These are phyloP conservation scores for Penicillium steckii DNA, from an alignment of 495 filamentous ascomycete species.

Conservation along the genomic window DNA sequence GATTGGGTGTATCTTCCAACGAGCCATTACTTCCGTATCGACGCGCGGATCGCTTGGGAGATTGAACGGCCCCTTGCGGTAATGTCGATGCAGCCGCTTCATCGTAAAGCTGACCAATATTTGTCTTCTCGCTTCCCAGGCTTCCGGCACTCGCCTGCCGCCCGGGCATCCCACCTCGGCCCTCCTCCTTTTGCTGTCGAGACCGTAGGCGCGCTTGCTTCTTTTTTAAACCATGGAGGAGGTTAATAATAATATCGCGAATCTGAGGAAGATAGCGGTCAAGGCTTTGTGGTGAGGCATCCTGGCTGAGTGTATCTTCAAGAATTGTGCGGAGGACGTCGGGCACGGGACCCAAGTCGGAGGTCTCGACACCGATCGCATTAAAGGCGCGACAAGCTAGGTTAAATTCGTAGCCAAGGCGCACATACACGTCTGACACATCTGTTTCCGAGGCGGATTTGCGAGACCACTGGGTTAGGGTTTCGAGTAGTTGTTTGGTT, in stretches of 20 bases:
- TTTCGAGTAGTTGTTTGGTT: slow-evolving; percentile 96
- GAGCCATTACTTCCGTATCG: slow-evolving; percentile 52
- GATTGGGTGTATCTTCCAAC: slow-evolving; percentile 43
- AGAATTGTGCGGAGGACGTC: slow-evolving; percentile 86
- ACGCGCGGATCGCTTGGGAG: slow-evolving; percentile 41
- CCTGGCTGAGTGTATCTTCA: slow-evolving; percentile 93
- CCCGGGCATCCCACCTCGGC: slow-evolving; percentile 37
- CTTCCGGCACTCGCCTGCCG: slow-evolving; percentile 70
- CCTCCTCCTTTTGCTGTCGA: slow-evolving; percentile 68
- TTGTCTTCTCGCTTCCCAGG: slow-evolving; percentile 55
- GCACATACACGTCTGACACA: slow-evolving; percentile 96
- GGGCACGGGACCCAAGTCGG: slow-evolving; percentile 91
- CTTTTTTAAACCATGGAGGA: slow-evolving; percentile 91
- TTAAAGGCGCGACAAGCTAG: slow-evolving; percentile 95
- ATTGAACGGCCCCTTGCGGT: slow-evolving; percentile 26
- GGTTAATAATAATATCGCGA: slow-evolving; percentile 95
- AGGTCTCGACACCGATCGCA: slow-evolving; percentile 91
- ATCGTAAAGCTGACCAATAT: slow-evolving; percentile 65
- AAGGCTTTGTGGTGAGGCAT: slow-evolving; percentile 87
- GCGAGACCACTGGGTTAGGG: slow-evolving; percentile 94
- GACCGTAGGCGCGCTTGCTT: slow-evolving; percentile 91
- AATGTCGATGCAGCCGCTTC: slow-evolving; percentile 44
- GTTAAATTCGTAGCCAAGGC: slow-evolving; percentile 97
- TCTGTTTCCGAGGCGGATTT: slow-evolving; percentile 86
- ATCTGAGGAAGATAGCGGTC: slow-evolving; percentile 91